Evolutionary conservation across 306 rosid genomes (phyloP).

Genomic region (Begonia masoniana): DNA sequence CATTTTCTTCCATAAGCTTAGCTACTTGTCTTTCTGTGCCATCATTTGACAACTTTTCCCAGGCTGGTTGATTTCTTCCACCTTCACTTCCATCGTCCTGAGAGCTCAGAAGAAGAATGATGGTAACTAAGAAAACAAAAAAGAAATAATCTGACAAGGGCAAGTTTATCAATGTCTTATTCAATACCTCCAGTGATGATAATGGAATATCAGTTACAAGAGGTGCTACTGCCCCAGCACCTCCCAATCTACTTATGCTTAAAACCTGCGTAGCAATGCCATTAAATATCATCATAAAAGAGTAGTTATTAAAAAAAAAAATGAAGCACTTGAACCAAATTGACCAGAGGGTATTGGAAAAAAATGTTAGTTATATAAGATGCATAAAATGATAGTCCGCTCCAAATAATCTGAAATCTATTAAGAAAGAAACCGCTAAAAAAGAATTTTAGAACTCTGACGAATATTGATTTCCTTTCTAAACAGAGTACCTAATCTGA

Average conservation of each 20-base stretch:
- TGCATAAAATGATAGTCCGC: no score
- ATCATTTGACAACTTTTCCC: slow-evolving; percentile 96
- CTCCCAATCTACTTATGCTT: slow-evolving; percentile 98
- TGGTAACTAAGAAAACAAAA: not conserved
- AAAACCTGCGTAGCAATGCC: slow-evolving; percentile 53
- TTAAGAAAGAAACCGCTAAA: no score
- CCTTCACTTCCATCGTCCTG: slow-evolving; percentile 84
- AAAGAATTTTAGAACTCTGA: no score
- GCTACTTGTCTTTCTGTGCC: slow-evolving; percentile 88
- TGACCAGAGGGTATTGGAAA: no score
- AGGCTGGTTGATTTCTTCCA: slow-evolving; percentile 80
- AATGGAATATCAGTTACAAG: slow-evolving; percentile 88
- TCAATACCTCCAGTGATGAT: slow-evolving; percentile 79
- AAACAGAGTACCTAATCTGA: no score
- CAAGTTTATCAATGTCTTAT: slow-evolving; percentile 4
- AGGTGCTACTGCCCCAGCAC: slow-evolving; percentile 98
- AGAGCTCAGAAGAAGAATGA: not conserved
- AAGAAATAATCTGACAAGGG: not conserved
- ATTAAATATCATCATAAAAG: no score
- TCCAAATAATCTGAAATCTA: no score
- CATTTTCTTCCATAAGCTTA: slow-evolving; percentile 93
- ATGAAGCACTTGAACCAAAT: no score
- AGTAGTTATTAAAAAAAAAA: no score
- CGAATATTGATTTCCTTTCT: no score
- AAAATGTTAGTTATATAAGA: no score